A percentile compares a stretch with the other conserved stretches of the same genome.
Conservation (phyloP, 139 green algal species). For the Tetraselmis chui region DNA sequence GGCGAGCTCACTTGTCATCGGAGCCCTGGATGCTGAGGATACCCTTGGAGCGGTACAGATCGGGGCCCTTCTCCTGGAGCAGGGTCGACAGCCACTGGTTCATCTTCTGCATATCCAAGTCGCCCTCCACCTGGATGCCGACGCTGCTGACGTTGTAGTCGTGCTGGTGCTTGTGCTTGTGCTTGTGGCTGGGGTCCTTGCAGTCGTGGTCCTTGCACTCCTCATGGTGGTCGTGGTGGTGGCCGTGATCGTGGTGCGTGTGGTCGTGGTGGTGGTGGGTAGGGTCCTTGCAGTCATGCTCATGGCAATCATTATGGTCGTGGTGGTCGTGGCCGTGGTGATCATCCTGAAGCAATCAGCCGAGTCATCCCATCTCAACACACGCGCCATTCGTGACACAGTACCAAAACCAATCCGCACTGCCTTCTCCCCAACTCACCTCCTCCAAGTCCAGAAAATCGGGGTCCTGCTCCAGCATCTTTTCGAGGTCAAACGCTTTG, state of each 20-base stretch:
- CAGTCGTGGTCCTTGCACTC: constrained; percentile 1
- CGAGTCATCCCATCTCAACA: no score
- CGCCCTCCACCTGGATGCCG: constrained; percentile 55
- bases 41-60: constrained; percentile 75
- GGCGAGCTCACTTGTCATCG: constrained; percentile 50
- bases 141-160: constrained; percentile 55
- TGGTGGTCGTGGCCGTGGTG: constrained; percentile 27
- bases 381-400: no score
- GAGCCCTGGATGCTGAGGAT: constrained; percentile 62
- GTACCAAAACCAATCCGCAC: no score
- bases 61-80: constrained; percentile 50
- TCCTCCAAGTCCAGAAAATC: constrained; percentile 43
- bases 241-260: constrained; percentile 6
- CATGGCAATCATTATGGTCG: constrained; percentile 5
- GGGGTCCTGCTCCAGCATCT: constrained; percentile 51
- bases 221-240: constrained; percentile 7
- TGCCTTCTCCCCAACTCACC: no score
- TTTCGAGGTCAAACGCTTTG: constrained; percentile 46
- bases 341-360: constrained; percentile 9
- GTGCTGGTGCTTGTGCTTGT: constrained; percentile 57
- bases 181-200: constrained; percentile 11
- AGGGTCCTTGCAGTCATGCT: not conserved
- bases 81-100: constrained; percentile 65
- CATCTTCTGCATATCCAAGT: constrained; percentile 54
- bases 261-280: constrained; percentile 34